Conservation (phyloP, 2,329 filamentous ascomycete genomes). For the Nannizziopsis arthrosporioides region DNA sequence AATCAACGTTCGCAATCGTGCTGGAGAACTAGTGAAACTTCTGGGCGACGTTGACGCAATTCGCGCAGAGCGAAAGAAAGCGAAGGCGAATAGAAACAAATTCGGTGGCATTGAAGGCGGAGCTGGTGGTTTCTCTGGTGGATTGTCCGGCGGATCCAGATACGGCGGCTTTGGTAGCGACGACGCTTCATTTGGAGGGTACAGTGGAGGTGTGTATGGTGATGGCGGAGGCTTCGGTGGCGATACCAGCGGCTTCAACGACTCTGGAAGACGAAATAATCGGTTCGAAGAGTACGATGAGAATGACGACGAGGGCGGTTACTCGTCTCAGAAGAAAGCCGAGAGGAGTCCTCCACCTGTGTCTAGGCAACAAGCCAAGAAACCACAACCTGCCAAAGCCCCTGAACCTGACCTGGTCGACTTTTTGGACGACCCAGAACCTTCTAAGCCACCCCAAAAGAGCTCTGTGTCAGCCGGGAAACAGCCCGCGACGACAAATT, state of each 20-base stretch:
- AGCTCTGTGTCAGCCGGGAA: constrained; percentile 29
- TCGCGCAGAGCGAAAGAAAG: constrained; percentile 66
- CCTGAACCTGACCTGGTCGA: constrained; percentile 89
- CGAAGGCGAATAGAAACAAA: constrained; percentile 78
- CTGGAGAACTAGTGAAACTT: constrained; percentile 91
- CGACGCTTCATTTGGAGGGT: constrained; percentile 50
- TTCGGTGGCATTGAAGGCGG: constrained; percentile 91
- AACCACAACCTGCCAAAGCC: constrained; percentile 61
- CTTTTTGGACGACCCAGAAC: constrained; percentile 51
- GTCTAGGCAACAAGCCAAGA: constrained; percentile 43
- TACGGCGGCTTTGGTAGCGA: constrained; percentile 92
- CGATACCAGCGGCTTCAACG: constrained; percentile 58
- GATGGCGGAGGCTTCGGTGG: constrained; percentile 90
- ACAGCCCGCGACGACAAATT: constrained; percentile 35
- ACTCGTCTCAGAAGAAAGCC: constrained; percentile 43
- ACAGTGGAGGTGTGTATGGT: constrained; percentile 72
- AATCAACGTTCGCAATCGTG: constrained; percentile 90
- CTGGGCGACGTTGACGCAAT: constrained; percentile 56
- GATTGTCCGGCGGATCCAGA: constrained; percentile 47
- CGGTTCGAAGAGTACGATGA: constrained; percentile 97
- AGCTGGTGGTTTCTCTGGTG: constrained; percentile 40
- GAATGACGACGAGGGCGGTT: constrained; percentile 62
- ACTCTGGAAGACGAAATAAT: constrained; percentile 51
- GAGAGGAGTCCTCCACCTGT: constrained; percentile 25
- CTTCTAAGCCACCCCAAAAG: constrained; percentile 25